A percentile compares a stretch with the other conserved stretches of the same genome.
phyloP scores from a whole-genome alignment of 768 basidiomycete species.

The Phlegmacium glaucopus region DNA sequence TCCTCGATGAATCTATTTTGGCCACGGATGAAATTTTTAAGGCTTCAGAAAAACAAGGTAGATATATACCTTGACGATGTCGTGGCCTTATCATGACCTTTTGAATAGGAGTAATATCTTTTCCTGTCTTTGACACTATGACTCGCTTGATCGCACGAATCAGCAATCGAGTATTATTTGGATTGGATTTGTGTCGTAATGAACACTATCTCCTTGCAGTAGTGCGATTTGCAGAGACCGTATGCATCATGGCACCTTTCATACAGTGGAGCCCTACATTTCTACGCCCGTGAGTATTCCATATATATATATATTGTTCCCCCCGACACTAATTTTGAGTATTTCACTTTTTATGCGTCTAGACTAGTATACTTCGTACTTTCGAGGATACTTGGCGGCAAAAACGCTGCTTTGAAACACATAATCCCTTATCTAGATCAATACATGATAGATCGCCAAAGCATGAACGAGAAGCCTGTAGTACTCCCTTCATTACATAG shows the following conservation, averaged over 20 bases:
- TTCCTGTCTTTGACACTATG: constrained; percentile 33
- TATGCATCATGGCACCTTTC: constrained; percentile 30
- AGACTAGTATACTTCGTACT: constrained; percentile 30
- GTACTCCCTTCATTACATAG: constrained; percentile 1
- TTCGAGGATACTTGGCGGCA: constrained; percentile 31
- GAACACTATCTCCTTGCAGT: constrained; percentile 30
- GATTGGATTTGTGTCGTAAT: constrained; percentile 32
- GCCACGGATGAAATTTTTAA: constrained; percentile 28
- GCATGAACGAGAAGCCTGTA: constrained; percentile 24
- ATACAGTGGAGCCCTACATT: constrained; percentile 29
- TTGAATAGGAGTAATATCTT: constrained; percentile 17
- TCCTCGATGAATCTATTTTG: constrained; percentile 31
- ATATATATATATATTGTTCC: not conserved
- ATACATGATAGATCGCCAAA: constrained; percentile 20
- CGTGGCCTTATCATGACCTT: not conserved
- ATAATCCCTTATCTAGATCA: constrained; percentile 28
- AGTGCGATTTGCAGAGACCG: constrained; percentile 32
- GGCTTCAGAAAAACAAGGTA: constrained; percentile 10
- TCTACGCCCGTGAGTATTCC: constrained; percentile 26
- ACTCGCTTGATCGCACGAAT: constrained; percentile 35
- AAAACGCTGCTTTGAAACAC: constrained; percentile 25
- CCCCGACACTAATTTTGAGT: not conserved
- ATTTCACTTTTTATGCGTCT: not conserved
- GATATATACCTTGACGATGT: not conserved
- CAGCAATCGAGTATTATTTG: constrained; percentile 37